Evolutionary conservation across 2,329 filamentous ascomycete genomes (phyloP), one percentile per base, ranked within the genome.

Genomic region (Penicillium sp.): DNA sequence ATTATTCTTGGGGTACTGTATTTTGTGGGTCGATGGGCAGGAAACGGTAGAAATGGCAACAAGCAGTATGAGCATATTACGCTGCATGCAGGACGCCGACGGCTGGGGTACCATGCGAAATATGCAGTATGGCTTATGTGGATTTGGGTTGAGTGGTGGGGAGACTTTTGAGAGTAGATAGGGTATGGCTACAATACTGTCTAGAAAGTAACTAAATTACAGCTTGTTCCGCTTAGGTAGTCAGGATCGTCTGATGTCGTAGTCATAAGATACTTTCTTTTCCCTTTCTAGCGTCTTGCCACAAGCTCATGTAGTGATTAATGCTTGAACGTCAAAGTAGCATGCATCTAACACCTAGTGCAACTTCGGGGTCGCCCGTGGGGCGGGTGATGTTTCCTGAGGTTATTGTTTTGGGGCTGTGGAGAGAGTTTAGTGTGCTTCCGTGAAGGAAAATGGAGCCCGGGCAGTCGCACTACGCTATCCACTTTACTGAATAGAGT

Each of bases 51-150:
- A 17, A 49, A 15, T 30, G 10, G 37, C 54, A 49, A 45, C 37
- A 28, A 40, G 53, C 53, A 61, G 56, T 45, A 26, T 58, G 56
- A 61, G 56, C 58, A 59, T 62, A 60, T 65, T 64, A 64, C 56
- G 54, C 60, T 59, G 44, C 60, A 65, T 63, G 60, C 61, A 64
- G 63, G 19, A 58, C 56, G 30, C 51, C 51, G 64, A 65, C 24
- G 53, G 53, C 63, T 42, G 17, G 63, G 63, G 50, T 65, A 58
- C 63, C 61, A 65, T 64, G 63, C 26, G 58, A 56, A 59, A 28
- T 53, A 53, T 53, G 49, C 38, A 53, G 26, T 26, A 58, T 44
- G 13, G 19, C 22, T 53, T 38, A 45, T 44, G 37, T 37, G 49
- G 13, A 38, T 15, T 22, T 24, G n/a, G 28, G 8, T 37, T 24